Evolutionary conservation across 2,329 filamentous ascomycete species (phyloP), one percentile per base, ranked within the genome.

Genomic region (Ophiosphaerella korrae): DNA sequence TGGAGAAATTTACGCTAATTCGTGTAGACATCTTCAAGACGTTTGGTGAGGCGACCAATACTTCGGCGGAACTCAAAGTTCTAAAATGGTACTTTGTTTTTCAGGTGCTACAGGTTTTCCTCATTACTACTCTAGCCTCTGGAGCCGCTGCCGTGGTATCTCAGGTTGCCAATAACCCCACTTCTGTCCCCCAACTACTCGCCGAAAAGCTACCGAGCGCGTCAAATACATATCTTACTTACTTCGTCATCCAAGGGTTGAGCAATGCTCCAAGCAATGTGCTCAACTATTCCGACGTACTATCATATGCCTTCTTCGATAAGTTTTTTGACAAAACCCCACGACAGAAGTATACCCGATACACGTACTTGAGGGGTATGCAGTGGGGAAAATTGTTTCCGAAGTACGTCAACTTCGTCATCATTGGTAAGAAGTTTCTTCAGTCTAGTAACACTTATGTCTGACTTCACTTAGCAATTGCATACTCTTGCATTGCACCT

Each of bases 181-280:
- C 77, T 2, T 75, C 75, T 0, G 83, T 85, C 6, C 84, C 90
- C 0, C 75, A 71, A 0, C 75, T 95, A 34, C 80, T 96, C 3
- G 88, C 92, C 0, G 67, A 80, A 13, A 88, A 89, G 51, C 80
- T 99, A 5, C 94, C 94, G 14, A 87, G 84, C 48, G 87, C 91
- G 0, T 92, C 92, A 53, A 97, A 96, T 75, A 95, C 97, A 70
- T 99, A 97, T 74, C 87, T 97, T 16, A 90, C 88, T 0, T 99
- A 97, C 76, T 95, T 99, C 60, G 85, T 97, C 29, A 84, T 99
- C 2, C 94, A 97, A 74, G 95, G 93, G 31, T 74, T 97, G 50
- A 88, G 87, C 1, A 86, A 93, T 54, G 88, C 91, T 3, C 83
- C 90, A 0, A 84, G 87, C 40, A 83, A 89, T 1, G 74, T 97